phyloP scores from a whole-genome alignment of 1,139 yeast species.

The Hansenula sp. region DNA sequence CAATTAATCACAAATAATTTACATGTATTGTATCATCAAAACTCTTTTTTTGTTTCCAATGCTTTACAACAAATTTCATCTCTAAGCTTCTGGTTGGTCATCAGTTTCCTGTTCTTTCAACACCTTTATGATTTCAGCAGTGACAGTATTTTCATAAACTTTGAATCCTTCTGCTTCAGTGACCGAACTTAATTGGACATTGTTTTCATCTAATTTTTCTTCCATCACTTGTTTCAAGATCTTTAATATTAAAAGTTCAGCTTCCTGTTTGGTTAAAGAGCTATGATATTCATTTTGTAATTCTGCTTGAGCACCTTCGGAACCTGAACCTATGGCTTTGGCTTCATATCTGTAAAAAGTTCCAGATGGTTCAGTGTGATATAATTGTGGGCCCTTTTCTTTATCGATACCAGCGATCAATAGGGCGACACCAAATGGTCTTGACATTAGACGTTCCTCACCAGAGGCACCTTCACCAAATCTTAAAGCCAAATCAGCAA shows the following conservation, averaged over 20 bases:
- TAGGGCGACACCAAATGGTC: conserved; percentile 98
- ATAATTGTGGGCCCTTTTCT: conserved; percentile 92
- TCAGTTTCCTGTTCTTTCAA: conserved; percentile 70
- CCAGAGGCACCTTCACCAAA: conserved; percentile 99
- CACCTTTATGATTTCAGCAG: conserved; percentile 73
- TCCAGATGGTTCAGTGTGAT: conserved; percentile 99
- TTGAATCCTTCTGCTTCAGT: conserved; percentile 85
- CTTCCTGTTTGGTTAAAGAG: conserved; percentile 89
- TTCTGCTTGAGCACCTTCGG: conserved; percentile 99
- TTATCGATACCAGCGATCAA: conserved; percentile 92
- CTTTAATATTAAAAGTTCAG: conserved; percentile 85
- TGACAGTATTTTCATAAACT: conserved; percentile 79
- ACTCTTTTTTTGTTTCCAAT: not conserved
- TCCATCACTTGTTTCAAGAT: conserved; percentile 98
- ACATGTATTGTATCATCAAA: conserved; percentile 1
- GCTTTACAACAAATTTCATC: not conserved
- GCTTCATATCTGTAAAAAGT: conserved; percentile 97
- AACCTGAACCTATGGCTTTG: conserved; percentile 97
- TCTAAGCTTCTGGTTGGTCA: conserved; percentile 27
- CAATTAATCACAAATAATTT: not conserved
- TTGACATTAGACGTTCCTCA: conserved; percentile 93
- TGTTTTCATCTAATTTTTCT: conserved; percentile 92
- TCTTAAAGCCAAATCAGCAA: conserved; percentile 93
- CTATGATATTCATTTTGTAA: conserved; percentile 95
- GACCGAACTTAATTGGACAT: conserved; percentile 93